These are phyloP conservation scores for Globisporangium irregulare DNA, from an alignment of 352 stramenopile species.

Conservation along the genomic window DNA sequence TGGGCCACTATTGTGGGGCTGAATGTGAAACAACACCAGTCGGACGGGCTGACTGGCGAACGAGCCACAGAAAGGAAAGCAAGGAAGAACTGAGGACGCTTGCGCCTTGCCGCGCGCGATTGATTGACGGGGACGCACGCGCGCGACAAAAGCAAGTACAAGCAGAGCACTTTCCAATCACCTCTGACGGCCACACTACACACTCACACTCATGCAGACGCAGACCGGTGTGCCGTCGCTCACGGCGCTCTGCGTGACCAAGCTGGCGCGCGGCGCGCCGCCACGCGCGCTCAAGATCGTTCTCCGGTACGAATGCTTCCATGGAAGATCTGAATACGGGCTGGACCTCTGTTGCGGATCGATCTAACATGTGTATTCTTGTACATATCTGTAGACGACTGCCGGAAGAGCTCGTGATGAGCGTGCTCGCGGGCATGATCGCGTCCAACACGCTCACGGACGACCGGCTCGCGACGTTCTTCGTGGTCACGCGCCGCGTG, in stretches of 20 bases:
- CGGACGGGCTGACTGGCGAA: neutral
- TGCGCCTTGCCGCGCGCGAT: neutral
- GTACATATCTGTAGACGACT: slow-evolving; percentile 39
- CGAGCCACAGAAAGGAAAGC: slow-evolving; percentile 4
- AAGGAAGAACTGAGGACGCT: neutral
- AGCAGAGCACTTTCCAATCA: neutral
- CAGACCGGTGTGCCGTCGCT: slow-evolving; percentile 37
- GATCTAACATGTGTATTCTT: neutral
- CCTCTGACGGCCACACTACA: neutral
- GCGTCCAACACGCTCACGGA: slow-evolving; percentile 71
- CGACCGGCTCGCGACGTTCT: slow-evolving; percentile 80
- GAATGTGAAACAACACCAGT: neutral
- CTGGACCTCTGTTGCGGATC: neutral
- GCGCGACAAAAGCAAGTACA: neutral
- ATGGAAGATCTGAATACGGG: neutral
- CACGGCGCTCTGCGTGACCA: slow-evolving; percentile 56
- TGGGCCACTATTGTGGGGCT: neutral
- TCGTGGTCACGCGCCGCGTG: slow-evolving; percentile 70
- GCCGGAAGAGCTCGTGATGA: slow-evolving; percentile 81
- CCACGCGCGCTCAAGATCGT: slow-evolving; percentile 54
- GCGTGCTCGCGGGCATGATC: slow-evolving; percentile 69
- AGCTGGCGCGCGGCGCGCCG: slow-evolving; percentile 49
- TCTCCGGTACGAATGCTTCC: slow-evolving; percentile 47
- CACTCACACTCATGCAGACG: neutral
- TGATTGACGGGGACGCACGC: neutral